Percentiles rank a stretch among this genome's conserved stretches.
phyloP scores from a whole-genome alignment of 169 alveolate genomes.

The Cryptosporidium bovis region DNA sequence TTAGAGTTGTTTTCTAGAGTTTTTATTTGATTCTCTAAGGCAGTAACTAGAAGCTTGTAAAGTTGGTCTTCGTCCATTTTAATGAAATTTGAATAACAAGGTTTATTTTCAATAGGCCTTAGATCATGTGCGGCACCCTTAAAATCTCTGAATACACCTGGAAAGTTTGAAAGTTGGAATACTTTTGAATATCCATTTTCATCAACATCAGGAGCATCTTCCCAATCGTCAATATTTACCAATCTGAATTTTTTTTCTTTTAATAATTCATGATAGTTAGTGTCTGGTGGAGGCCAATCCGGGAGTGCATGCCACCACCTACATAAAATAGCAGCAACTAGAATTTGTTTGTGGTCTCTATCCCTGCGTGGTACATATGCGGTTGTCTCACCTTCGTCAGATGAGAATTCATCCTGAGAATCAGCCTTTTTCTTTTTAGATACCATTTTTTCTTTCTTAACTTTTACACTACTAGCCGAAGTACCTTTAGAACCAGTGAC shows the following conservation, averaged over 20 bases:
- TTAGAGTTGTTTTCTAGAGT: slow-evolving; percentile 76
- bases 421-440: slow-evolving; percentile 2
- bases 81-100: slow-evolving; percentile 85
- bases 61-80: slow-evolving; percentile 80
- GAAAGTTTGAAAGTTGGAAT: slow-evolving; percentile 87
- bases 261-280: slow-evolving; percentile 82
- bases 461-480: background rate
- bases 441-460: background rate
- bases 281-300: slow-evolving; percentile 93
- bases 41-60: slow-evolving; percentile 79
- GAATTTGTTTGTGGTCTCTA: slow-evolving; percentile 61
- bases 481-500: background rate
- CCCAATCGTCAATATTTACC: slow-evolving; percentile 88
- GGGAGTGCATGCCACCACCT: slow-evolving; percentile 95
- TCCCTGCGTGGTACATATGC: slow-evolving; percentile 73
- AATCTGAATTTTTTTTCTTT: slow-evolving; percentile 84
- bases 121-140: slow-evolving; percentile 91
- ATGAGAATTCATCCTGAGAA: slow-evolving; percentile 16
- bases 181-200: slow-evolving; percentile 87
- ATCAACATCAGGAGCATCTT: slow-evolving; percentile 88
- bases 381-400: slow-evolving; percentile 35
- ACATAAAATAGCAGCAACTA: slow-evolving; percentile 71
- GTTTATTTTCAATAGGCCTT: slow-evolving; percentile 90
- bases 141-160: slow-evolving; percentile 89
- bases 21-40: slow-evolving; percentile 83